Evolutionary conservation across 176 grass and related monocot species (phyloP), one percentile per base, ranked within the genome.

Genomic region (Typha latifolia): DNA sequence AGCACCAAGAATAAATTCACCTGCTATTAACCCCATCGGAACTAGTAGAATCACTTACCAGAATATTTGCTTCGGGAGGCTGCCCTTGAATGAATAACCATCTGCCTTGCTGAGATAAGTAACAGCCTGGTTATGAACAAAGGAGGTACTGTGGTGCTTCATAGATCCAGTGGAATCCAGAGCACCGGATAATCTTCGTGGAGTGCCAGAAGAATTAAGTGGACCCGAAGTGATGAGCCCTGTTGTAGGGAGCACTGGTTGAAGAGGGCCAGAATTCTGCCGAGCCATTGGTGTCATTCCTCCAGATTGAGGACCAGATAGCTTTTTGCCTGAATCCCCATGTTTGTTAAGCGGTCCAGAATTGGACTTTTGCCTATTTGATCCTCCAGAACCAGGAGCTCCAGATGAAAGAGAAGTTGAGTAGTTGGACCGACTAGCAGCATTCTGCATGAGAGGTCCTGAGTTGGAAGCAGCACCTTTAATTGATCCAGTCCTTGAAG

Each of bases 341-440:
- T 96, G 87, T 72, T 82, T 99, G 79, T 86, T 92, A 59, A 93
- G 81, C 11, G 94, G 94, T 48, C 94, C 94, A 70, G 94, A 99
- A 64, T 82, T 93, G 73, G 94, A 87, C 68, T 99, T 99, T 67
- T 82, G 79, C 65, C 83, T 97, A 22, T 77, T 74, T 12, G 80
- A 77, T 48, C 82, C 85, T 55, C 88, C 83, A 76, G 77, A 51
- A 23, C 61, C 72, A 18, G 72, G 26, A 71, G 83, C 77, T 13
- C 53, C 71, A 21, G 86, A 84, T 24, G 81, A 84, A 84, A 87
- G 76, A 77, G 81, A 81, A 70, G 83, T 77, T 66, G 88, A 86
- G 53, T 82, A 90, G 70, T 78, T 91, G 63, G 83, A 78, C 23
- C 83, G 77, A 69, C 80, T 74, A 34, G 37, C 69, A 5, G 71